Evolutionary conservation across 1,284 basidiomycete genomes (phyloP).

Genomic region (Ceratobasidium sp.): DNA sequence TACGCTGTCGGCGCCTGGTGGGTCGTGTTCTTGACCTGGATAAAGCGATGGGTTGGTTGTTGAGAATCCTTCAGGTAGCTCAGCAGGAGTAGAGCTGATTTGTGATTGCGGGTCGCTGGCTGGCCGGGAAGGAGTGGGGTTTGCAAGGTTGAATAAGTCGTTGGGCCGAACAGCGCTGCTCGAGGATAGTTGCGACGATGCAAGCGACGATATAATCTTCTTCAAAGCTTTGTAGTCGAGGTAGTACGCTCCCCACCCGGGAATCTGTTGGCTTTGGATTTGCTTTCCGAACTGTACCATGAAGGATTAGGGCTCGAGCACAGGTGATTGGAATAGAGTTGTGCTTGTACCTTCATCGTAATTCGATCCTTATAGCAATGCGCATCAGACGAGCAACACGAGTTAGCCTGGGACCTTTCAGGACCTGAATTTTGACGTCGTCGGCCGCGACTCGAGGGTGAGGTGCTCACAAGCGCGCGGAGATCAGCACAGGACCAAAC

Average conservation of each 20-base stretch:
- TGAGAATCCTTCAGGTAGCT: conserved; percentile 29
- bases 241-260: conserved; percentile 96
- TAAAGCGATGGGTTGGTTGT: conserved; percentile 53
- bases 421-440: conserved; percentile 31
- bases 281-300: conserved; percentile 93
- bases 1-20: conserved; percentile 59
- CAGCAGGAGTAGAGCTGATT: conserved; percentile 1
- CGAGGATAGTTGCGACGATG: conserved; percentile 74
- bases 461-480: conserved; percentile 31
- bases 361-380: conserved; percentile 14
- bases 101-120: not conserved
- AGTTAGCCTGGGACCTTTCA: conserved; percentile 30
- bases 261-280: conserved; percentile 94
- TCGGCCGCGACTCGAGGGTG: conserved; percentile 14
- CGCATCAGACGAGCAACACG: conserved; percentile 29
- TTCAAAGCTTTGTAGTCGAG: conserved; percentile 99
- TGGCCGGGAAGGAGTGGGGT: not conserved
- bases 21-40: conserved; percentile 67
- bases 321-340: conserved; percentile 2
- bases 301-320: not conserved
- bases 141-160: conserved; percentile 52
- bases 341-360: conserved; percentile 34
- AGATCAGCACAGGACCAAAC: conserved; percentile 35
- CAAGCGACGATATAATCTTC: conserved; percentile 98
- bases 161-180: conserved; percentile 74